A percentile compares a stretch with the other conserved stretches of the same genome.
Conservation (phyloP, 495 filamentous ascomycete genomes). For the Daldinia vernicosa region DNA sequence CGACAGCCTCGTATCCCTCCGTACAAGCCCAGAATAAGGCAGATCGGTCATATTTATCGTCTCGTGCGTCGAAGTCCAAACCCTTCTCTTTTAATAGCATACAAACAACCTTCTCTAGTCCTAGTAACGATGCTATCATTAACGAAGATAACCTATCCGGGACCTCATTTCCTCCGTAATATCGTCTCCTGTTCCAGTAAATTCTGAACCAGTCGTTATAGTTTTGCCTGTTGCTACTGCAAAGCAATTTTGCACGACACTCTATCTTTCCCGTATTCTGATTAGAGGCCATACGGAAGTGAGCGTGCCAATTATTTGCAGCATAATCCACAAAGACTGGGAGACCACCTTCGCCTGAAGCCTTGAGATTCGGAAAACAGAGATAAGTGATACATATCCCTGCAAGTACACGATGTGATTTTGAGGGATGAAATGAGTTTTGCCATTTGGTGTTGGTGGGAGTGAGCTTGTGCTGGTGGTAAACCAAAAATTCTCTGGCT, state of each 20-base stretch:
- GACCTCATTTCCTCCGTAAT: too few relatives aligned
- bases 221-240: too few relatives aligned
- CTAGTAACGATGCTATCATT: neutral
- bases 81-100: neutral
- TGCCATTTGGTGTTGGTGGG: neutral
- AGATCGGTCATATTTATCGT: neutral
- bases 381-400: neutral
- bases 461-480: too few relatives aligned
- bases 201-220: neutral
- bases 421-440: neutral
- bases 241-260: neutral
- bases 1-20: neutral
- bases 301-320: neutral
- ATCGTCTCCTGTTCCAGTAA: too few relatives aligned
- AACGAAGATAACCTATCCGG: neutral
- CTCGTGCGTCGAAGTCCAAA: neutral
- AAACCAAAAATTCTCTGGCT: slow-evolving; percentile 51
- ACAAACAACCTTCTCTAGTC: neutral
- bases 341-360: neutral
- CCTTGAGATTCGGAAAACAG: neutral
- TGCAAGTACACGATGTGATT: neutral
- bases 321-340: neutral
- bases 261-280: neutral
- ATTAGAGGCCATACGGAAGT: neutral
- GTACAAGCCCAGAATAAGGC: neutral